A percentile compares a stretch with the other conserved stretches of the same genome.
Evolutionary conservation across 371 early-diverging fungal genomes (phyloP).

Genomic region (Mortierella sp.): DNA sequence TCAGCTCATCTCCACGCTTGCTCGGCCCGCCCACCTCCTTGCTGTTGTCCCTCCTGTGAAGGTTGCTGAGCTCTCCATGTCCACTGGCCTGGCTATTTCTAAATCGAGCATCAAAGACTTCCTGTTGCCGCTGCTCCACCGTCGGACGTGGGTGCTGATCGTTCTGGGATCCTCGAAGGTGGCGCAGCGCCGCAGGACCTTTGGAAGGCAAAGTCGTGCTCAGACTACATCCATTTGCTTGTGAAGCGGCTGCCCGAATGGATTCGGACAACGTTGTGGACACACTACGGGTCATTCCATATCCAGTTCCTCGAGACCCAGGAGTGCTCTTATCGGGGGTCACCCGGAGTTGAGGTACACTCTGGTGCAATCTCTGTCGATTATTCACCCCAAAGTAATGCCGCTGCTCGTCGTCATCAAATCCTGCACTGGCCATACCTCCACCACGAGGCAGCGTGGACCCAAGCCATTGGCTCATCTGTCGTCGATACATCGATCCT

Average conservation of each 20-base stretch:
- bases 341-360: constrained; percentile 34
- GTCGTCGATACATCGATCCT: constrained; percentile 11
- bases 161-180: constrained; percentile 15
- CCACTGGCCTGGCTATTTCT: not conserved
- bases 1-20: not conserved
- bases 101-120: constrained; percentile 14
- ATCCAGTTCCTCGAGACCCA: constrained; percentile 7
- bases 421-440: constrained; percentile 6
- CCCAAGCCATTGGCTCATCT: constrained; percentile 39
- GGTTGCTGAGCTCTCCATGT: constrained; percentile 22
- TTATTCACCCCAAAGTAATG: constrained; percentile 11
- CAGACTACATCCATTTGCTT: constrained; percentile 23
- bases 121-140: constrained; percentile 34
- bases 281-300: constrained; percentile 28
- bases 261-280: constrained; percentile 44
- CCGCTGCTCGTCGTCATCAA: constrained; percentile 10
- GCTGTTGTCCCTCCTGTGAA: constrained; percentile 1
- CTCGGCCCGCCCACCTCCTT: not conserved
- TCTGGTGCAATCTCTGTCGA: constrained; percentile 14
- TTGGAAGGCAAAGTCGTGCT: constrained; percentile 15
- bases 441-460: constrained; percentile 30
- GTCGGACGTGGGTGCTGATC: constrained; percentile 18
- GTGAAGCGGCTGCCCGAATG: constrained; percentile 42
- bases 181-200: constrained; percentile 42
- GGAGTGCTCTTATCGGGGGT: constrained; percentile 14